Evolutionary conservation across 225 moss, liverwort and hornwort species (phyloP).

Genomic region (Takakia lepidozioides): DNA sequence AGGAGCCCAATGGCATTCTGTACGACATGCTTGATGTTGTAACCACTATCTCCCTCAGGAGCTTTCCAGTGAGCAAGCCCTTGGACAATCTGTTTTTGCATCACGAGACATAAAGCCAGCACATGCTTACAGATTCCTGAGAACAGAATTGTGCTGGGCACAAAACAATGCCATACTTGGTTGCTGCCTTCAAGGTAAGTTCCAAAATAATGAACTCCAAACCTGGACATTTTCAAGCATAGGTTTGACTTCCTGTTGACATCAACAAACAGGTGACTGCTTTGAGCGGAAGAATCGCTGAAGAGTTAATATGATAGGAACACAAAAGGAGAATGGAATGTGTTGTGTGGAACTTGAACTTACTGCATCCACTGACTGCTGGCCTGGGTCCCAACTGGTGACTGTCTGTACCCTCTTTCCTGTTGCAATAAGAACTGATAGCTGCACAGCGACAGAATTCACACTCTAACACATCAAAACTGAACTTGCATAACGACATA

Average conservation of each 20-base stretch:
- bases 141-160: no score
- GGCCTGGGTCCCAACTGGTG: constrained; percentile 74
- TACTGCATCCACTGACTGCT: constrained; percentile 68
- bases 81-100: constrained; percentile 25
- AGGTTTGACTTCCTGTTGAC: no score
- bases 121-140: no score
- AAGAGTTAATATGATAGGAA: no score
- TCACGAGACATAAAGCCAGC: neutral
- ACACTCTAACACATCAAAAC: neutral
- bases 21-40: constrained; percentile 17
- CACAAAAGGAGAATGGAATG: no score
- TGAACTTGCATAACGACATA: neutral
- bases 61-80: constrained; percentile 34
- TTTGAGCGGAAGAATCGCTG: no score
- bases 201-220: no score
- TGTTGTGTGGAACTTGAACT: no score
- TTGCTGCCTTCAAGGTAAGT: no score
- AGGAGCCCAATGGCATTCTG: constrained; percentile 20
- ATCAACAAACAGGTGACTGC: no score
- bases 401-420: constrained; percentile 54
- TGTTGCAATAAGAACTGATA: constrained; percentile 46
- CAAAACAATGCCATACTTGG: no score
- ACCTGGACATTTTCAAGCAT: no score
- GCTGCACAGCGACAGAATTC: constrained; percentile 20
- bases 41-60: constrained; percentile 22